These are phyloP conservation scores for Sisymbrium irio DNA, from an alignment of 345 rosid species.

Conservation along the genomic window DNA sequence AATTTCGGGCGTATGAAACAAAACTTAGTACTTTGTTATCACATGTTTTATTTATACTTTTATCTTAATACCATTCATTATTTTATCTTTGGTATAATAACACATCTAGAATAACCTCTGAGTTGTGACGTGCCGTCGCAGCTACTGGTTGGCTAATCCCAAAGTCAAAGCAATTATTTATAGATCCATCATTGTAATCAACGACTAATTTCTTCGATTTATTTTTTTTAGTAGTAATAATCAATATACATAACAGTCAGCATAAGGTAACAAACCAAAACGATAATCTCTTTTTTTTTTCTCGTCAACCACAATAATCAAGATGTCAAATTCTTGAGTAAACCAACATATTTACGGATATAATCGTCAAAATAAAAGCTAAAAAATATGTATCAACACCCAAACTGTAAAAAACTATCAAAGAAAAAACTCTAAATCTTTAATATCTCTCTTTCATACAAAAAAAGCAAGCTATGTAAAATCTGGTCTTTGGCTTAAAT, in stretches of 20 bases:
- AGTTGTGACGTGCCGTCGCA: slow-evolving; percentile 37
- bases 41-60: background rate
- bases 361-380: slow-evolving; percentile 5
- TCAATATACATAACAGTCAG: slow-evolving; percentile 7
- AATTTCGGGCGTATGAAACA: background rate
- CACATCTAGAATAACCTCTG: slow-evolving; percentile 29
- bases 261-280: slow-evolving; percentile 2
- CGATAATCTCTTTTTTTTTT: background rate
- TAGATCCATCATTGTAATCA: slow-evolving; percentile 31
- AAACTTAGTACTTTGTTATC: background rate
- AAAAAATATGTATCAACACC: slow-evolving; percentile 10
- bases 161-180: slow-evolving; percentile 37
- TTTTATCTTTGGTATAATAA: slow-evolving; percentile 2
- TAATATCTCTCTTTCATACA: background rate
- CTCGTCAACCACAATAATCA: background rate
- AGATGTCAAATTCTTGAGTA: slow-evolving; percentile 6
- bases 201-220: slow-evolving; percentile 13
- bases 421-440: background rate
- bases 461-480: background rate
- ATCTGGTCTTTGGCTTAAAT: slow-evolving; percentile 11
- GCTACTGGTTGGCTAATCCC: slow-evolving; percentile 38
- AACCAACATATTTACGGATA: slow-evolving; percentile 23
- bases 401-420: slow-evolving; percentile 7
- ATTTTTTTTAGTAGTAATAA: background rate
- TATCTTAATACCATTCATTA: background rate